Evolutionary conservation across 2,329 filamentous ascomycete genomes (phyloP), one percentile per base, ranked within the genome.

Genomic region (Gnomoniopsis sp.): DNA sequence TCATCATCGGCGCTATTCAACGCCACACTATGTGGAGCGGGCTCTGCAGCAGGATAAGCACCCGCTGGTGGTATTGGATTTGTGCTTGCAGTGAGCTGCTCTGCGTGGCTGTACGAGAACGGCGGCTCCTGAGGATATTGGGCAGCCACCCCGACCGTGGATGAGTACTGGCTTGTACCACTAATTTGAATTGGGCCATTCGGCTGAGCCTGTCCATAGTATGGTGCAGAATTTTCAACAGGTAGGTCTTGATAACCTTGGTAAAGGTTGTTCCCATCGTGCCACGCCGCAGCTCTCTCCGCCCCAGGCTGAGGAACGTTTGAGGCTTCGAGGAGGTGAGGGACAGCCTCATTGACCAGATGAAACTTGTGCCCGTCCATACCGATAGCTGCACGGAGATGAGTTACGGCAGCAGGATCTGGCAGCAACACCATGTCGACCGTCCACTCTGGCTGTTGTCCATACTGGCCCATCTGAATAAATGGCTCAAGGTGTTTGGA

Each of bases 381-480:
- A 30, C 66, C 69, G 14, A 71, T 59, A 12, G 69, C 61, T 12
- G 62, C 62, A 15, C 58, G 65, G 6, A 78, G 57, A 2, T 64
- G 66, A 30, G 65, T 64, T 19, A 79, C 54, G 8, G 66, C 55
- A 17, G 67, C 59, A n/a, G 71, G 49, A 26, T 74, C 70, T 1
- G 77, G 73, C 10, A 79, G 62, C 53, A 72, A 64, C 8, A 83
- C 68, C 79, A 82, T 82, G 43, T 79, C 73, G 6, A 69, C 65
- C 21, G 72, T 69, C 79, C 80, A 83, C 62, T 81, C 73, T 38
- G 74, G 59, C 15, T 66, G 60, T 8, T 64, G 60, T 6, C 58
- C 59, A n/a, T 63, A 53, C 48, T 58, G 64, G 49, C 56, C 66
- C 47, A 63, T 62, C 48, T 46, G 49, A 58, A 62, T 63, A 38